Conservation (phyloP, 2,329 filamentous ascomycete genomes). For the Aspergillus bombycis region DNA sequence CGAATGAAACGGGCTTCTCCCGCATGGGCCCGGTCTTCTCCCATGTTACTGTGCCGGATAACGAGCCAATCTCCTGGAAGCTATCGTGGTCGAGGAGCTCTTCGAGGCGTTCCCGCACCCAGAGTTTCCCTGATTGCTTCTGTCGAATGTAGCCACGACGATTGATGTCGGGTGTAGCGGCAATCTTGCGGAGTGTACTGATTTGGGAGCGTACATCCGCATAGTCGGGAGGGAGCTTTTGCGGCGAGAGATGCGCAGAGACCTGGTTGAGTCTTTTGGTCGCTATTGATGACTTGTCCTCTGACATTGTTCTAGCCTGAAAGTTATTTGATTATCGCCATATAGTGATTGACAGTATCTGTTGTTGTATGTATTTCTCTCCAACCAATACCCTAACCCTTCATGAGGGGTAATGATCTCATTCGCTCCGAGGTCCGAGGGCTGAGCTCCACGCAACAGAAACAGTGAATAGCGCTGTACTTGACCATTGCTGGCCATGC, state of each 20-base stretch:
- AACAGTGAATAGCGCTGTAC: neutral
- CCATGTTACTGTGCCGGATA: constrained; percentile 64
- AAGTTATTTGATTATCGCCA: neutral
- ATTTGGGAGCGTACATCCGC: constrained; percentile 64
- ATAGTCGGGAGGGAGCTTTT: constrained; percentile 60
- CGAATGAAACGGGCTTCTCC: constrained; percentile 53
- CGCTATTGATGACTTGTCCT: constrained; percentile 34
- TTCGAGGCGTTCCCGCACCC: constrained; percentile 65
- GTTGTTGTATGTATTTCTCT: constrained; percentile 9
- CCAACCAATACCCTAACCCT: constrained; percentile 2
- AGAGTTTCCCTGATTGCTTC: constrained; percentile 66
- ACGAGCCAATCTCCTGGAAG: constrained; percentile 63
- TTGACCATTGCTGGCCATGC: neutral
- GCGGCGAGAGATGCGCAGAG: constrained; percentile 44
- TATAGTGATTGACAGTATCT: neutral
- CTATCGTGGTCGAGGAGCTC: constrained; percentile 59
- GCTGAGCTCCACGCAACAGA: neutral
- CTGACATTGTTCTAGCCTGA: constrained; percentile 19
- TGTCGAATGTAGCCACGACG: constrained; percentile 65
- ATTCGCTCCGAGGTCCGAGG: constrained; percentile 26
- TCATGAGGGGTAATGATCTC: constrained; percentile 19
- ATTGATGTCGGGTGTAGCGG: constrained; percentile 57
- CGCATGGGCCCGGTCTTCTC: constrained; percentile 43
- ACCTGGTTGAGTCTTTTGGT: constrained; percentile 53
- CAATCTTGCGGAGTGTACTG: constrained; percentile 54